Conservation (phyloP, 2,329 filamentous ascomycete genomes). For the Raffaelea albimanens region DNA sequence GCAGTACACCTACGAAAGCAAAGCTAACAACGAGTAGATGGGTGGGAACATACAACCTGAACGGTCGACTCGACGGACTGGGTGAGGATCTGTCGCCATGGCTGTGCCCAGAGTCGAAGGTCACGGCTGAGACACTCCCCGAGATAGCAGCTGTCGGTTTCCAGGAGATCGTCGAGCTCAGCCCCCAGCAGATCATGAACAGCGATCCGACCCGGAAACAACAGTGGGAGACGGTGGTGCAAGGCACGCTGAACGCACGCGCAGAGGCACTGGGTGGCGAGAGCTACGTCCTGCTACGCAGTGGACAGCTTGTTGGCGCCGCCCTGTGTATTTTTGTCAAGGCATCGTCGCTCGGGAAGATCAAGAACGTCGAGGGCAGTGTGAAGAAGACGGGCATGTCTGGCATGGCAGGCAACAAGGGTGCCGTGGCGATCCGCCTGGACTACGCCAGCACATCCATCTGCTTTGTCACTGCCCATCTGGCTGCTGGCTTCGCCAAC, state of each 20-base stretch:
- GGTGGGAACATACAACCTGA: conserved; percentile 90
- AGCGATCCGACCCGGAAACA: conserved; percentile 82
- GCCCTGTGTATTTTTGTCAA: conserved; percentile 88
- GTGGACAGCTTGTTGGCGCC: conserved; percentile 89
- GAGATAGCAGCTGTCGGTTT: conserved; percentile 88
- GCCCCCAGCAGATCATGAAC: conserved; percentile 98
- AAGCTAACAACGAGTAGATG: conserved; percentile 22
- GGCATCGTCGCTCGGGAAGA: conserved; percentile 62
- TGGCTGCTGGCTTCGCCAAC: conserved; percentile 92
- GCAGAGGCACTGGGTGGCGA: conserved; percentile 56
- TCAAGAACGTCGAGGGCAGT: conserved; percentile 94
- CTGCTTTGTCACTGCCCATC: conserved; percentile 92
- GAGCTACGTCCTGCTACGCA: conserved; percentile 80
- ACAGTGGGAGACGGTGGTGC: conserved; percentile 78
- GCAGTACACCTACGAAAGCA: neutral
- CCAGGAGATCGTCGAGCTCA: conserved; percentile 96
- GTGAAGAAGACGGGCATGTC: conserved; percentile 93
- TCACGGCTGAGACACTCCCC: conserved; percentile 53
- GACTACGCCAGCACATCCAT: conserved; percentile 89
- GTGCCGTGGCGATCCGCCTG: conserved; percentile 90
- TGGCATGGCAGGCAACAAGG: conserved; percentile 96
- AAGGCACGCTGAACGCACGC: conserved; percentile 63
- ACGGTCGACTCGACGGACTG: conserved; percentile 72
- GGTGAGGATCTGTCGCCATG: conserved; percentile 74
- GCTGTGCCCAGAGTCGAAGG: conserved; percentile 55